Evolutionary conservation across 176 grass and related monocot species (phyloP).

Genomic region (Triticum turgidum): DNA sequence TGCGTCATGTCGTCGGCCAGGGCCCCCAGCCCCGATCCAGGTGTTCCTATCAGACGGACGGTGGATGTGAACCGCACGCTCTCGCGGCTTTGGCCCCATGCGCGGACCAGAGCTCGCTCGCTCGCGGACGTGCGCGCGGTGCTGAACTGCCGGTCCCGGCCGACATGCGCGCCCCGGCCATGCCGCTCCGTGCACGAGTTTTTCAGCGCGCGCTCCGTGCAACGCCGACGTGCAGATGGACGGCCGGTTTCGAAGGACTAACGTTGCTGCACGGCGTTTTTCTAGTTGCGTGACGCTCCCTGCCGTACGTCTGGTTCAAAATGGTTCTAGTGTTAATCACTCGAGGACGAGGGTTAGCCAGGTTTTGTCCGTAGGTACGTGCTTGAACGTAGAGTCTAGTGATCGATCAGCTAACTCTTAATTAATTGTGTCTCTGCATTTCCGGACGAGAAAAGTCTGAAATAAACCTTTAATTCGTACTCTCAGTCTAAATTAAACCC

Average conservation of each 20-base stretch:
- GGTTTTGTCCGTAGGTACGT: not conserved
- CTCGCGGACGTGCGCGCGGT: no score
- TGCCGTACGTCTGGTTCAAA: not conserved
- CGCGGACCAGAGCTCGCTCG: not conserved
- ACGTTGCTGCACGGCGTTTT: no score
- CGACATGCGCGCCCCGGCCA: no score
- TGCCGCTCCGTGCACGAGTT: not conserved
- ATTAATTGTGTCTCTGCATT: not conserved
- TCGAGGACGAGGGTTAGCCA: not conserved
- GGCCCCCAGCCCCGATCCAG: not conserved
- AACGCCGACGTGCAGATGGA: not conserved
- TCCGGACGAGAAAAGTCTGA: not conserved
- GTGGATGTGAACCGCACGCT: not conserved
- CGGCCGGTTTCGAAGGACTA: no score
- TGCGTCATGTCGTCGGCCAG: conserved; percentile 4
- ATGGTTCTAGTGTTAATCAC: not conserved
- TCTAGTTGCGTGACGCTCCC: not conserved
- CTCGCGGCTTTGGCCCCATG: not conserved
- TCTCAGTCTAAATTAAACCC: no score
- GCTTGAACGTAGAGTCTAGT: not conserved
- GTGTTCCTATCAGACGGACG: not conserved
- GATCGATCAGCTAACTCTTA: not conserved
- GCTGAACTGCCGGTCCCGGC: no score
- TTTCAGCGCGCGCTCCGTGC: not conserved
- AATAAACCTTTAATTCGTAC: no score